phyloP scores from a whole-genome alignment of 495 filamentous ascomycete genomes.

The Filosporella fistucella region DNA sequence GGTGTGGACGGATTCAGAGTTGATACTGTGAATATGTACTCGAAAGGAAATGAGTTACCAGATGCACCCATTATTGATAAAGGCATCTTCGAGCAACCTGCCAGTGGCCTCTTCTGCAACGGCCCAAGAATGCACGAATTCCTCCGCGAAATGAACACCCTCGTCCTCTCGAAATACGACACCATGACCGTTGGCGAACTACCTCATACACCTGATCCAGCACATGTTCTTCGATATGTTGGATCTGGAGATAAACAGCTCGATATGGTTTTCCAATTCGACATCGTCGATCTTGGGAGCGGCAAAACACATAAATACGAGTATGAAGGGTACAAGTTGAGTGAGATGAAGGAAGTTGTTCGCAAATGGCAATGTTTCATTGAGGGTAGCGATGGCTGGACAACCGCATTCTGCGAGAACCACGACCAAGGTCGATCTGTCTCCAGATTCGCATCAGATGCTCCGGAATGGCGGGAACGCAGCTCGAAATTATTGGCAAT shows the following conservation, averaged over 20 bases:
- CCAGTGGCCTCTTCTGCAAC: slow-evolving; percentile 44
- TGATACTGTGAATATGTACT: slow-evolving; percentile 36
- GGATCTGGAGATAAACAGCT: slow-evolving; percentile 54
- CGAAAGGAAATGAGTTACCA: slow-evolving; percentile 55
- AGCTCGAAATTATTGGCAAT: slow-evolving; percentile 62
- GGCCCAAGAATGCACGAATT: slow-evolving; percentile 57
- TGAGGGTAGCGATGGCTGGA: slow-evolving; percentile 67
- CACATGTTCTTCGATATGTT: slow-evolving; percentile 57
- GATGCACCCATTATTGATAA: slow-evolving; percentile 55
- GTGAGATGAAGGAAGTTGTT: slow-evolving; percentile 53
- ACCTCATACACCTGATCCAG: slow-evolving; percentile 50
- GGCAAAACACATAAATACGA: slow-evolving; percentile 50
- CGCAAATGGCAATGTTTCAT: slow-evolving; percentile 65
- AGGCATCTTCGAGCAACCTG: slow-evolving; percentile 33
- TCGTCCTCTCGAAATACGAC: slow-evolving; percentile 62
- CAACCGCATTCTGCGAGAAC: slow-evolving; percentile 68
- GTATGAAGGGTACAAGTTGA: slow-evolving; percentile 41
- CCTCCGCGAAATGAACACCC: slow-evolving; percentile 46
- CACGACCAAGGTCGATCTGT: slow-evolving; percentile 66
- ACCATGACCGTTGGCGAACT: slow-evolving; percentile 70
- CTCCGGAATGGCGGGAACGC: slow-evolving; percentile 37
- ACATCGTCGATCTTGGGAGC: slow-evolving; percentile 56
- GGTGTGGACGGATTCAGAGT: slow-evolving; percentile 67
- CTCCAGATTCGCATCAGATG: slow-evolving; percentile 50
- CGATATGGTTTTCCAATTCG: slow-evolving; percentile 76